Evolutionary conservation across 78 protist species (phyloP).

Genomic region (Cavenderia fasciculata): DNA sequence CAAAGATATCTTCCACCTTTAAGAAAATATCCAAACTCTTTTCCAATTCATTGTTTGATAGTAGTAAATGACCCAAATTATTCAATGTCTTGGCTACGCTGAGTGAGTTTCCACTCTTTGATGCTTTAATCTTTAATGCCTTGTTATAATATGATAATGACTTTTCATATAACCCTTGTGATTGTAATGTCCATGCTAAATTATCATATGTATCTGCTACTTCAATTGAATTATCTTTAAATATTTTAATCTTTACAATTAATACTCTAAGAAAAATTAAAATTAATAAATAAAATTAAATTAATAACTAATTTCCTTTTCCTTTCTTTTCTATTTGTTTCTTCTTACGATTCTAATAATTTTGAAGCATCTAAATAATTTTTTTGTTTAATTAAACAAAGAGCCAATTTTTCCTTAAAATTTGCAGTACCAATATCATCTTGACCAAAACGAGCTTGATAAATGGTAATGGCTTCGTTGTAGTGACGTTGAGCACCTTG

Average conservation of each 20-base stretch:
- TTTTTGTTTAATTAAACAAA: slow-evolving; percentile 35
- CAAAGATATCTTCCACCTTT: slow-evolving; percentile 50
- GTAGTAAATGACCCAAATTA: slow-evolving; percentile 46
- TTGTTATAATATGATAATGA: slow-evolving; percentile 10
- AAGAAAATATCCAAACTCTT: slow-evolving; percentile 43
- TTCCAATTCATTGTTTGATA: slow-evolving; percentile 14
- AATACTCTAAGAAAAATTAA: not conserved
- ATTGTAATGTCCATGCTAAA: slow-evolving; percentile 52
- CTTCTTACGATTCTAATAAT: not conserved
- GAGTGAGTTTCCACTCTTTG: slow-evolving; percentile 31
- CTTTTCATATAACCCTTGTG: slow-evolving; percentile 9
- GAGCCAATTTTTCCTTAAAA: slow-evolving; percentile 27
- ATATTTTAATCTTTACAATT: not conserved
- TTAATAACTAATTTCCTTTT: too few relatives aligned
- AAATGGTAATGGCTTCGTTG: slow-evolving; percentile 18
- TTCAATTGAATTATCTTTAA: not conserved
- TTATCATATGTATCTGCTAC: slow-evolving; percentile 64
- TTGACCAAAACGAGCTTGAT: slow-evolving; percentile 20
- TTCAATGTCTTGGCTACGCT: slow-evolving; percentile 60
- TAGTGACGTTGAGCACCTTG: slow-evolving; percentile 3
- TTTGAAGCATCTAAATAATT: slow-evolving; percentile 6
- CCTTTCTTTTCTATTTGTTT: not conserved
- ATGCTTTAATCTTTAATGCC: slow-evolving; percentile 38
- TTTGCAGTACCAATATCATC: slow-evolving; percentile 30
- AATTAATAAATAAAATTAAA: too few relatives aligned